phyloP scores from a whole-genome alignment of 2,329 filamentous ascomycete species.

The Fusarium anthophilum region DNA sequence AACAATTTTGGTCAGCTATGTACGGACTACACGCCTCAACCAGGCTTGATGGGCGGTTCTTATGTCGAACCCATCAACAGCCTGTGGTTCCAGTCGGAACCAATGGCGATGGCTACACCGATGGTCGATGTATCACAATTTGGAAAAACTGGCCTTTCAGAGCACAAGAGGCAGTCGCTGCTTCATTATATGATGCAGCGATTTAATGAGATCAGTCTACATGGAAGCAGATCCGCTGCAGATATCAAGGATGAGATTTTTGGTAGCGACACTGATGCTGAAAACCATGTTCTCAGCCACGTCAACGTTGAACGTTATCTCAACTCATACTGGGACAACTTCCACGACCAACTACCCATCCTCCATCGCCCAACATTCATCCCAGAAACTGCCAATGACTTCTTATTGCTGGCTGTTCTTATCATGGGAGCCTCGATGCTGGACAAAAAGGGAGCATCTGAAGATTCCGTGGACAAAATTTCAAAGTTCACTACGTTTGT shows the following conservation, averaged over 20 bases:
- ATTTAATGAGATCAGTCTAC: conserved; percentile 42
- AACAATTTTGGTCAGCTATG: conserved; percentile 44
- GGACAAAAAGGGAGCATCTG: conserved; percentile 29
- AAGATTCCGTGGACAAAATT: conserved; percentile 38
- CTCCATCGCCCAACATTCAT: conserved; percentile 42
- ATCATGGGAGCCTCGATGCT: conserved; percentile 45
- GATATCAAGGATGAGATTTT: conserved; percentile 44
- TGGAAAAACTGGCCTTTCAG: conserved; percentile 39
- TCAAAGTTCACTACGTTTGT: conserved; percentile 44
- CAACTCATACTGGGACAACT: conserved; percentile 43
- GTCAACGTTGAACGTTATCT: conserved; percentile 41
- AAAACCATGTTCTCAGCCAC: conserved; percentile 39
- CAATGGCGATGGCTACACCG: conserved; percentile 36
- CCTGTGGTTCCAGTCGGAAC: conserved; percentile 43
- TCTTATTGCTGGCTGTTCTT: conserved; percentile 39
- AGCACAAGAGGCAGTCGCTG: conserved; percentile 42
- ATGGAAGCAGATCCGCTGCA: conserved; percentile 40
- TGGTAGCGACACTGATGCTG: conserved; percentile 40
- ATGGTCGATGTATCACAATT: conserved; percentile 37
- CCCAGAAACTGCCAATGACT: conserved; percentile 42
- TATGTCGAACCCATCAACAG: conserved; percentile 43
- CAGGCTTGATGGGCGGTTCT: conserved; percentile 36
- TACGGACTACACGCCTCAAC: conserved; percentile 38
- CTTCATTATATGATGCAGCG: conserved; percentile 44
- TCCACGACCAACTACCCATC: conserved; percentile 42